phyloP scores from a whole-genome alignment of 345 rosid genomes.

The Eucalyptus marginata region DNA sequence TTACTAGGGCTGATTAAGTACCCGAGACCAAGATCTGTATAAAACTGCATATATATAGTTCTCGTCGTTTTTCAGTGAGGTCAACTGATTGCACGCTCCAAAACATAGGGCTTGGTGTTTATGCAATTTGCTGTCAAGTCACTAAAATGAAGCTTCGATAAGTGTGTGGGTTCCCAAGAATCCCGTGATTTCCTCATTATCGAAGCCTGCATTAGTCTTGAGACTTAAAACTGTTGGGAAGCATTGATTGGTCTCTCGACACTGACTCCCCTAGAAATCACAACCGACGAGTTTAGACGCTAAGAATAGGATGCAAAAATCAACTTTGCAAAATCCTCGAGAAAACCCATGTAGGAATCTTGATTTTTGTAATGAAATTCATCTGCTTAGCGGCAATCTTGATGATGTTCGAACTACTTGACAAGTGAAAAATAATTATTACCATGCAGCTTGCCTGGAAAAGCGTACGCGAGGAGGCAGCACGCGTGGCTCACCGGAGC shows the following conservation, averaged over 20 bases:
- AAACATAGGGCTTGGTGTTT: neutral
- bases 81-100: neutral
- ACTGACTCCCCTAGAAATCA: neutral
- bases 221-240: neutral
- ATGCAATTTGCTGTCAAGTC: neutral
- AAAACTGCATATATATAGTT: neutral
- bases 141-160: neutral
- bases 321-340: neutral
- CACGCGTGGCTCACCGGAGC: constrained; percentile 88
- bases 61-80: neutral
- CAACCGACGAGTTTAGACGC: neutral
- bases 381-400: neutral
- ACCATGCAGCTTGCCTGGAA: constrained; percentile 72
- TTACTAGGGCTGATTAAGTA: neutral
- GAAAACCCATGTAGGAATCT: neutral
- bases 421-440: neutral
- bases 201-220: neutral
- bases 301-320: neutral
- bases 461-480: constrained; percentile 68
- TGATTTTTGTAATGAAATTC: neutral
- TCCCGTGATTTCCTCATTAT: neutral
- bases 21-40: neutral
- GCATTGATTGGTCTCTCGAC: neutral
- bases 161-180: neutral
- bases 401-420: neutral